Base-by-base conservation (phyloP, 2,329 filamentous ascomycete species). In the Monilinia polystroma region DNA sequence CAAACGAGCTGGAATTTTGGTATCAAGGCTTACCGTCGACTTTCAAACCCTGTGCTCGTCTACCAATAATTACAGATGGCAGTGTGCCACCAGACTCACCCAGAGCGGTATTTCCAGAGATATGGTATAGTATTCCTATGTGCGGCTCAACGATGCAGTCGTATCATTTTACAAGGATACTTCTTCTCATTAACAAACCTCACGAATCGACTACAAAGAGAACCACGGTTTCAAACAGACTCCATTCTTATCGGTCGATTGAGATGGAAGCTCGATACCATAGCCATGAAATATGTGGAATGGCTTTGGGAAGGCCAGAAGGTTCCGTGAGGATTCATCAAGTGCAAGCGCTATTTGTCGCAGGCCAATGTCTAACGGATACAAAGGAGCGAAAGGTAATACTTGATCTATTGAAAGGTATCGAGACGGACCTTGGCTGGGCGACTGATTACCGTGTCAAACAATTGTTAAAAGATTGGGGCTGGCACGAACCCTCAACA, bases 111-210 rank as follows among this genome's bases (percentile, higher is more conserved):
- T 84, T 82, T 75, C 80, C 76, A 0, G 84, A 88, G 72, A 81
- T 87, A 16, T 90, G 87, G 86, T 88, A 87, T 74, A 82, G 82
- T 63, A 79, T 85, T 0, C 81, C 86, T 0, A 84, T 89, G 80
- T 90, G 86, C 75, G 86, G 84, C 0, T 86, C 86, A 2, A 85
- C 86, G 1, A 89, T 89, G 82, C 86, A 88, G 72, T 82, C 82
- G 68, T 89, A 87, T 70, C 84, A 89, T 72, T 88, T 89, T 79
- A 85, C 85, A 0, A 82, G 84, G 54, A 85, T 89, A 14, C 80
- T 88, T 5, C 75, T 90, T 0, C 80, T 87, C 16, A 81, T 87
- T 69, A 88, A 89, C 71, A 83, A 84, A 67, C 85, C 84, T 0
- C 80, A 82, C 20, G 82, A 88, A 66, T 83, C 82, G 0, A 83